Evolutionary conservation across 176 grass and related monocot genomes (phyloP).

Genomic region (Carex littledalei): DNA sequence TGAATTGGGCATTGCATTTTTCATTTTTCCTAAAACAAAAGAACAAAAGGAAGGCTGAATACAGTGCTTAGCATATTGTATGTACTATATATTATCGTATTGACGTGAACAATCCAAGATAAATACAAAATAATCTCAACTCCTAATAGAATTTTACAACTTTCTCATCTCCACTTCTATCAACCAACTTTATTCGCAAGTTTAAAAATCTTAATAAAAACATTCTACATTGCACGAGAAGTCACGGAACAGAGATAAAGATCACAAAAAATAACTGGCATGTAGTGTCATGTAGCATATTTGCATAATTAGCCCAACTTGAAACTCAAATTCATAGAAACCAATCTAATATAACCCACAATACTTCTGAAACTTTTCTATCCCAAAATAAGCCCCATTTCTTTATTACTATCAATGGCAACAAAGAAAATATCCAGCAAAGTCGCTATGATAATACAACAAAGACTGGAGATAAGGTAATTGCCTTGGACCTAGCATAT

Average conservation of each 20-base stretch:
- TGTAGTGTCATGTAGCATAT: neutral
- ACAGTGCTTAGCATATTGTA: neutral
- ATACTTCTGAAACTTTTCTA: neutral
- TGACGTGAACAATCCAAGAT: neutral
- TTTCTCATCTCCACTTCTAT: neutral
- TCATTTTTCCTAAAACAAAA: neutral
- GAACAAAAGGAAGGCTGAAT: neutral
- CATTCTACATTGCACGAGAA: neutral
- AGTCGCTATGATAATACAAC: constrained; percentile 12
- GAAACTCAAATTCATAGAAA: neutral
- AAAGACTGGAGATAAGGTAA: constrained; percentile 19
- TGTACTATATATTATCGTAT: neutral
- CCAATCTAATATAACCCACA: neutral
- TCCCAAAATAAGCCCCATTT: neutral
- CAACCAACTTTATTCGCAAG: neutral
- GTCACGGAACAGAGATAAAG: neutral
- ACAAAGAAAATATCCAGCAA: constrained; percentile 18
- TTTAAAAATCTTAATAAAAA: neutral
- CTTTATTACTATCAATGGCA: constrained; percentile 18
- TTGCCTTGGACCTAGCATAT: constrained; percentile 8
- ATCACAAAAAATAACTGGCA: neutral
- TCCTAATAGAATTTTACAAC: neutral
- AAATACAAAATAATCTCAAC: neutral
- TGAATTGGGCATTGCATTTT: neutral
- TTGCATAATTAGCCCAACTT: neutral